Base-by-base conservation (phyloP, 805 yeast genomes). In the Wickerhamomyces rabaulensis region DNA sequence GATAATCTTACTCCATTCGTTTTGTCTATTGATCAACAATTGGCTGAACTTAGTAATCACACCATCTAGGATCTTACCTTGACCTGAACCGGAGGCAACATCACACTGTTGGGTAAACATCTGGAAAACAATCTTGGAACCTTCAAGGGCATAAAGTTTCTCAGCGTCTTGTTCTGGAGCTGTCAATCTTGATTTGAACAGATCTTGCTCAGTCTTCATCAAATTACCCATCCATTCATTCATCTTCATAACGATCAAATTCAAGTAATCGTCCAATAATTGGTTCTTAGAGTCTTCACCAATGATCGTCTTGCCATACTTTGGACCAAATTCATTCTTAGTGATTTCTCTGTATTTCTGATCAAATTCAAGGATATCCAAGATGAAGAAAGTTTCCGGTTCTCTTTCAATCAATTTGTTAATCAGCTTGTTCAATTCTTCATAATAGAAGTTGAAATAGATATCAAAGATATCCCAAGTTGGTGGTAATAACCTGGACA, bases 51-150 rank as follows among this genome's bases (percentile, higher is more conserved):
- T 80, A 44, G 76, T 82, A 15, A 89, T 78, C 12, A 88, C 94
- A 21, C 92, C 94, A 12, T 82, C 81, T 29, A 89, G 70, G 23
- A 89, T 85, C 52, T 82, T 76, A 7, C 90, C 88, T 63, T 87
- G 90, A 4, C 88, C 87, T 3, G 92, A 80, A 27, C 84, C 91
- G 0, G 90, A 87, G 0, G 95, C 94, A 7, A 86, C 91, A 51
- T 86, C 95, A 15, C 88, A 83, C 63, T 90, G 96, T 60, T 89
- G 96, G n/a, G 84, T 82, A 48, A 89, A 79, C 83, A 89, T 84
- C 51, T 86, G 80, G 62, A 87, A 82, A 25, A 90, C 82, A 5
- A 85, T 82, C 50, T 81, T 84, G 44, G 89, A 85, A 46, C 89
- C 94, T 46, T 88, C 88, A 46, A 89, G 67, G 22, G 83, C 88